Conservation (phyloP, 2,329 filamentous ascomycete species). For the Periglandula ipomoeae region DNA sequence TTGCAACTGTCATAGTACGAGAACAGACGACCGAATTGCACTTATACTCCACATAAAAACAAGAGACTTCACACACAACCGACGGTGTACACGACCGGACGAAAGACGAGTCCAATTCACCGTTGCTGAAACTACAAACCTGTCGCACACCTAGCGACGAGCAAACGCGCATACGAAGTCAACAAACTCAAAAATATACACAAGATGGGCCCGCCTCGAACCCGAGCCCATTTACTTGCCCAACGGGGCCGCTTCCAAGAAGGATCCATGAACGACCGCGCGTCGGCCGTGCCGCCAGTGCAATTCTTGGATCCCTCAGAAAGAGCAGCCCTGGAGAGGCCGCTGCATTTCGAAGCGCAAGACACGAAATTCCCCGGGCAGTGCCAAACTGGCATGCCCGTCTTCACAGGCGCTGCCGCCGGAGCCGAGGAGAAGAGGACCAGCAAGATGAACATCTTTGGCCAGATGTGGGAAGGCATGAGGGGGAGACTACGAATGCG, state of each 20-base stretch:
- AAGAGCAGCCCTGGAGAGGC: slow-evolving; percentile 21
- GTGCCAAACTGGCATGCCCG: neutral
- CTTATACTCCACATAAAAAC: too few relatives aligned
- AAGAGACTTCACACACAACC: too few relatives aligned
- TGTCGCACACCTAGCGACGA: too few relatives aligned
- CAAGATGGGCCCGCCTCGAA: slow-evolving; percentile 20
- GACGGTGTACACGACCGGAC: too few relatives aligned
- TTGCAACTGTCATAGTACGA: too few relatives aligned
- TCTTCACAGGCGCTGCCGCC: slow-evolving; percentile 6
- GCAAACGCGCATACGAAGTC: too few relatives aligned
- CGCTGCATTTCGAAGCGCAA: slow-evolving; percentile 3
- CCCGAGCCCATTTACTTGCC: slow-evolving; percentile 18
- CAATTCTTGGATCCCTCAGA: slow-evolving; percentile 47
- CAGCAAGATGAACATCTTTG: slow-evolving; percentile 21
- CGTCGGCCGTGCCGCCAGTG: slow-evolving; percentile 60
- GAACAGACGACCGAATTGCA: too few relatives aligned
- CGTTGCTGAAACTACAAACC: too few relatives aligned
- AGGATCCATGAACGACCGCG: slow-evolving; percentile 78
- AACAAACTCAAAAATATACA: neutral
- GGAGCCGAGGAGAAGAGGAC: neutral
- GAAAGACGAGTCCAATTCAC: too few relatives aligned
- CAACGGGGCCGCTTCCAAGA: slow-evolving; percentile 54
- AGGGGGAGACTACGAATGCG: slow-evolving; percentile 22
- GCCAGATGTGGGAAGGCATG: slow-evolving; percentile 30
- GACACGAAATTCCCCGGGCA: too few relatives aligned